Evolutionary conservation across 2,329 filamentous ascomycete genomes (phyloP).

Genomic region (Verticillium albo-atrum): DNA sequence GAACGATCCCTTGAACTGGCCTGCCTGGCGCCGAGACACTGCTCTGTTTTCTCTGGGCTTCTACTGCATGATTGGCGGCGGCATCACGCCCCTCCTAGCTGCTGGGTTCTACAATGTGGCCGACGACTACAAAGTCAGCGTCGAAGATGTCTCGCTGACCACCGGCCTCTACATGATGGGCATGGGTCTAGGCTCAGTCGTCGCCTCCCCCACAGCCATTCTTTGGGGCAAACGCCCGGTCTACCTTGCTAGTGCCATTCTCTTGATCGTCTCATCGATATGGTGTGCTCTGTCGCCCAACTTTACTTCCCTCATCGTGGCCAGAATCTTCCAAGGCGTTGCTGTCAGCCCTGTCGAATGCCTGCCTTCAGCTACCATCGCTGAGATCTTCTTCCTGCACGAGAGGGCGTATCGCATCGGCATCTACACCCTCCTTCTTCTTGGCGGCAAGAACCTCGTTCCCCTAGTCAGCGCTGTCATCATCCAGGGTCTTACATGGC

Average conservation of each 20-base stretch:
- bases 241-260: slow-evolving; percentile 70
- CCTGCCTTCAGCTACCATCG: slow-evolving; percentile 87
- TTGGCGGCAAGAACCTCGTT: slow-evolving; percentile 88
- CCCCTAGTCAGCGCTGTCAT: slow-evolving; percentile 83
- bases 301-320: slow-evolving; percentile 74
- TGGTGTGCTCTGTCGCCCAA: slow-evolving; percentile 86
- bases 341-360: slow-evolving; percentile 89
- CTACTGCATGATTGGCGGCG: slow-evolving; percentile 90
- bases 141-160: slow-evolving; percentile 74
- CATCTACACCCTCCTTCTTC: slow-evolving; percentile 83
- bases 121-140: slow-evolving; percentile 55
- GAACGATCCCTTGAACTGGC: slow-evolving; percentile 94
- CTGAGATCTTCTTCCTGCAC: slow-evolving; percentile 94
- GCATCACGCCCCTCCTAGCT: slow-evolving; percentile 85
- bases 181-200: slow-evolving; percentile 75
- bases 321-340: slow-evolving; percentile 81
- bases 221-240: slow-evolving; percentile 87
- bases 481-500: slow-evolving; percentile 74
- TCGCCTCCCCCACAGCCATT: slow-evolving; percentile 88
- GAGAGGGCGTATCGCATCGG: slow-evolving; percentile 90
- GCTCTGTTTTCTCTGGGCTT: slow-evolving; percentile 81
- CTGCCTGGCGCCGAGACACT: slow-evolving; percentile 70
- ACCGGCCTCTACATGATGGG: slow-evolving; percentile 95
- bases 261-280: slow-evolving; percentile 73
- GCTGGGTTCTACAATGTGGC: slow-evolving; percentile 86